A percentile compares a stretch with the other conserved stretches of the same genome.
These are phyloP conservation scores for Colletotrichum sp. DNA, from an alignment of 2,329 filamentous ascomycete genomes.

Conservation along the genomic window DNA sequence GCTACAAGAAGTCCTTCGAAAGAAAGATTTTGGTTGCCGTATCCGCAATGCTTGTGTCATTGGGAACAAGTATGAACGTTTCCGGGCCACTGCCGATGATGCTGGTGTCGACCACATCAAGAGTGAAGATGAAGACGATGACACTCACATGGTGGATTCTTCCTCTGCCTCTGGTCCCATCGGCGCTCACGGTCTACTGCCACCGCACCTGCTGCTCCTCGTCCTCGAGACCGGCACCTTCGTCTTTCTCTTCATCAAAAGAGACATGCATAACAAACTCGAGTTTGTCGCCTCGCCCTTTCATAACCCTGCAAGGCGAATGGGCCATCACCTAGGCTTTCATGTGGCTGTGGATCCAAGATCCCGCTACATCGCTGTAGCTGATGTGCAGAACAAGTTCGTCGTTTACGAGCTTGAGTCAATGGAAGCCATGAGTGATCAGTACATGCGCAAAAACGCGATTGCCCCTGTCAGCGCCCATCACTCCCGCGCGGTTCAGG, in stretches of 20 bases:
- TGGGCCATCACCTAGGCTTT: slow-evolving; percentile 60
- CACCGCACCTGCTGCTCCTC: slow-evolving; percentile 82
- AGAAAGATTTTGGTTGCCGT: slow-evolving; percentile 77
- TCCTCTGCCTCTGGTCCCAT: slow-evolving; percentile 10
- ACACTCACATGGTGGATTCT: slow-evolving; percentile 36
- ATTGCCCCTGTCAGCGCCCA: slow-evolving; percentile 63
- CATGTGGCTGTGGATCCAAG: slow-evolving; percentile 80
- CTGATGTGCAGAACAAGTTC: slow-evolving; percentile 73
- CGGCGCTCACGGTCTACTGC: slow-evolving; percentile 41
- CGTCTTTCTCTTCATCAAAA: slow-evolving; percentile 75
- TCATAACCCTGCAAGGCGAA: slow-evolving; percentile 59
- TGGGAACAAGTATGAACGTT: slow-evolving; percentile 53
- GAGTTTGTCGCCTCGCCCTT: slow-evolving; percentile 67
- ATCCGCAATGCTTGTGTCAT: slow-evolving; percentile 83
- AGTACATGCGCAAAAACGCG: slow-evolving; percentile 47
- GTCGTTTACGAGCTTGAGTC: slow-evolving; percentile 73
- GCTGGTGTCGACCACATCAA: slow-evolving; percentile 33
- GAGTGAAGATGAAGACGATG: slow-evolving; percentile 42
- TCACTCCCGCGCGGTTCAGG: slow-evolving; percentile 58
- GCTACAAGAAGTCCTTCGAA: slow-evolving; percentile 77
- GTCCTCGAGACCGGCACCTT: slow-evolving; percentile 75
- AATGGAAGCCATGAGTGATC: slow-evolving; percentile 54
- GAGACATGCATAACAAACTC: slow-evolving; percentile 46
- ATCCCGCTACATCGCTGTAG: slow-evolving; percentile 71
- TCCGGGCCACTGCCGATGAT: slow-evolving; percentile 34